Percentiles rank a stretch among this genome's conserved stretches.
Evolutionary conservation across 495 filamentous ascomycete species (phyloP).

Genomic region (Poronia punctata): DNA sequence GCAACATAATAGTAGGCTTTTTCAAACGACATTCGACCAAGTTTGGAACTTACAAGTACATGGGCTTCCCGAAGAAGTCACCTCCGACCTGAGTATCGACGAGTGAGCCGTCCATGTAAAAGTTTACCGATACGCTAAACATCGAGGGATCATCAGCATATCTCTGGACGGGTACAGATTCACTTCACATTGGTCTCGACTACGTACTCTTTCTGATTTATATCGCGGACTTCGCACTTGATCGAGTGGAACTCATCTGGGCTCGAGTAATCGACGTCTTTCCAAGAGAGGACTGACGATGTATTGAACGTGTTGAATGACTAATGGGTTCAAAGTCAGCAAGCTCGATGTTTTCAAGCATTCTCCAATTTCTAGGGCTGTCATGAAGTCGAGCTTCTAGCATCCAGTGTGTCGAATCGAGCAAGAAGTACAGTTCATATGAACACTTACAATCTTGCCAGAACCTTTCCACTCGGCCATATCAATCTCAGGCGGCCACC

Average conservation of each 20-base stretch:
- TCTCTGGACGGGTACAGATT: neutral
- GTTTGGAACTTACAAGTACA: conserved; percentile 42
- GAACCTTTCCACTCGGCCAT: conserved; percentile 57
- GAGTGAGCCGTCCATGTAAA: conserved; percentile 46
- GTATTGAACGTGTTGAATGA: conserved; percentile 58
- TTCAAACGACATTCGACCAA: no score
- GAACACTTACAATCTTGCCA: conserved; percentile 39
- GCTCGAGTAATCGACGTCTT: conserved; percentile 42
- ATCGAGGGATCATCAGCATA: neutral
- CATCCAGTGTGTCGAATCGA: neutral
- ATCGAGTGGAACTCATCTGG: conserved; percentile 45
- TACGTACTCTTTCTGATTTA: conserved; percentile 42
- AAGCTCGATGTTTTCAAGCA: no score
- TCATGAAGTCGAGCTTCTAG: no score
- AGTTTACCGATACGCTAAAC: conserved; percentile 37
- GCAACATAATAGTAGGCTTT: no score
- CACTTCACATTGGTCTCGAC: no score
- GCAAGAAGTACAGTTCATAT: neutral
- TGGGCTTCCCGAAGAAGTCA: conserved; percentile 40
- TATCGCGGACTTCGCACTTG: conserved; percentile 43
- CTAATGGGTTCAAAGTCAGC: neutral
- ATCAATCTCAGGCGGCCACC: conserved; percentile 60
- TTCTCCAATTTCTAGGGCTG: no score
- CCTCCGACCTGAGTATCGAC: conserved; percentile 47
- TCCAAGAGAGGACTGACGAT: conserved; percentile 37